Percentiles rank a stretch among this genome's conserved stretches.
phyloP scores from a whole-genome alignment of 139 green algal species.

The Chlorella sp. region DNA sequence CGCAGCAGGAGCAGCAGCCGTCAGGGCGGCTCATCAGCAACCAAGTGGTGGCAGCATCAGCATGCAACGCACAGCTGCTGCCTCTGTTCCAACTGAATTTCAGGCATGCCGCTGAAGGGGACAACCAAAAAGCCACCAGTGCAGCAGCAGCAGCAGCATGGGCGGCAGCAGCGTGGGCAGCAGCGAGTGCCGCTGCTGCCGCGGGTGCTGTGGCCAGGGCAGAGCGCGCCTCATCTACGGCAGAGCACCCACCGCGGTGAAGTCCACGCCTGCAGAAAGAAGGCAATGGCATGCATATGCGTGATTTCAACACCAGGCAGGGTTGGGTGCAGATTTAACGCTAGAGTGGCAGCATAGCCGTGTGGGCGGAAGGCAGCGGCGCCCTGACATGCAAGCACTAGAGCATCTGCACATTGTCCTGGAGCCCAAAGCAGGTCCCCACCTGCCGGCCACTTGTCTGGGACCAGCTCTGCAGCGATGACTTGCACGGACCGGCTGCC shows the following conservation, averaged over 20 bases:
- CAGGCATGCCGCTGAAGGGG: too few species aligned
- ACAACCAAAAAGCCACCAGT: too few species aligned
- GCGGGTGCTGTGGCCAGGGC: not conserved
- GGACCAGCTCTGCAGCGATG: slow-evolving; percentile 17
- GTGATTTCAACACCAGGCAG: too few species aligned
- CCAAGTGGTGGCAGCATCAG: not conserved
- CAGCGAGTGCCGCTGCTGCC: not conserved
- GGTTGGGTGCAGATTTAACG: too few species aligned
- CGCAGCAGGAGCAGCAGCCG: too few species aligned
- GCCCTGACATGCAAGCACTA: not conserved
- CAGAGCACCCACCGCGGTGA: too few species aligned
- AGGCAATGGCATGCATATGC: not conserved
- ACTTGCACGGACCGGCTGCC: slow-evolving; percentile 1
- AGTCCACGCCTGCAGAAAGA: not conserved
- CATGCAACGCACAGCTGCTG: not conserved
- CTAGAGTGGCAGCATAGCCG: not conserved
- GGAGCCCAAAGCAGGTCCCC: not conserved
- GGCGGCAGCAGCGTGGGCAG: too few species aligned
- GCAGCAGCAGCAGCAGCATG: too few species aligned
- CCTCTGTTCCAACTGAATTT: too few species aligned
- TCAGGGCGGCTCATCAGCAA: too few species aligned
- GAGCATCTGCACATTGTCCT: not conserved
- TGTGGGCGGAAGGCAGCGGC: not conserved
- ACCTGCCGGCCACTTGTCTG: slow-evolving; percentile 36
- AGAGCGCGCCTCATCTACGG: not conserved